A percentile compares a stretch with the other conserved stretches of the same genome.
phyloP scores from a whole-genome alignment of 2,329 filamentous ascomycete species.

The Colletotrichum sp. region DNA sequence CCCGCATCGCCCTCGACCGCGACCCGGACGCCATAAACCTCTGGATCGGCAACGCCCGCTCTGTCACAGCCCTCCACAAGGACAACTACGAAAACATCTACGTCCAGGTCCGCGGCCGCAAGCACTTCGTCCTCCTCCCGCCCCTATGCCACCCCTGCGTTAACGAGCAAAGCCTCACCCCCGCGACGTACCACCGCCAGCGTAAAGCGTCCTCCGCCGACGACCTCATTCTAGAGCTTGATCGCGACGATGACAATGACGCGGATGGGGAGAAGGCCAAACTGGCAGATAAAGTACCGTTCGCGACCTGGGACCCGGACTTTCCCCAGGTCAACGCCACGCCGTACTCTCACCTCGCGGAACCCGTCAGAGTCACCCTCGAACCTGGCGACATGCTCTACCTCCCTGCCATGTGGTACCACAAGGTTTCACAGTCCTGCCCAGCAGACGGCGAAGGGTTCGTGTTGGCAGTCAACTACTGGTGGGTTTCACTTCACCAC shows the following conservation, averaged over 20 bases:
- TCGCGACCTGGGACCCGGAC: slow-evolving; percentile 80
- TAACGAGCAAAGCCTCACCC: slow-evolving; percentile 62
- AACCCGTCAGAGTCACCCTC: slow-evolving; percentile 71
- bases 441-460: slow-evolving; percentile 73
- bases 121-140: slow-evolving; percentile 79
- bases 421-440: slow-evolving; percentile 79
- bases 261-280: slow-evolving; percentile 22
- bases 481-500: slow-evolving; percentile 50
- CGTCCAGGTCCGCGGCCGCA: slow-evolving; percentile 74
- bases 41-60: slow-evolving; percentile 79
- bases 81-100: slow-evolving; percentile 90
- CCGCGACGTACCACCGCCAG: slow-evolving; percentile 63
- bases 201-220: slow-evolving; percentile 18
- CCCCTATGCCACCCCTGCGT: slow-evolving; percentile 73
- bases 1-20: slow-evolving; percentile 69
- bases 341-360: slow-evolving; percentile 62
- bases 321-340: slow-evolving; percentile 53
- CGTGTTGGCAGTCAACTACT: slow-evolving; percentile 83
- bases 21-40: slow-evolving; percentile 79
- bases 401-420: slow-evolving; percentile 80
- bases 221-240: slow-evolving; percentile 27
- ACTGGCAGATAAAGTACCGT: slow-evolving; percentile 54
- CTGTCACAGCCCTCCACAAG: slow-evolving; percentile 76
- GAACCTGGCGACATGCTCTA: slow-evolving; percentile 82
- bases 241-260: slow-evolving; percentile 38